Conservation (phyloP, 129 eudicot genomes). For the Chrysanthemum seticuspe region DNA sequence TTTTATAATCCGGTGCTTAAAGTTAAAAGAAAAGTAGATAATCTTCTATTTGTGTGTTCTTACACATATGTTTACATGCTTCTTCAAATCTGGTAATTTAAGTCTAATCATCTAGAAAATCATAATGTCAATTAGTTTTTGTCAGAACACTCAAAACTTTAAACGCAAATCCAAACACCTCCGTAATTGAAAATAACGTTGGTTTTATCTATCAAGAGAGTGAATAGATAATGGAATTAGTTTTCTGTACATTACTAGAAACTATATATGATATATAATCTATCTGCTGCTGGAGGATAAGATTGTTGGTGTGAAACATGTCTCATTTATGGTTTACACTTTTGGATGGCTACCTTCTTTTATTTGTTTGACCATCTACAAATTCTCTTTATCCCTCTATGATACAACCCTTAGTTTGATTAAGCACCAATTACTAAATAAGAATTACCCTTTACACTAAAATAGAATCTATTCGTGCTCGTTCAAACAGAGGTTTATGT, state of each 20-base stretch:
- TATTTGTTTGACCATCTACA: background rate
- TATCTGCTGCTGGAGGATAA: too few relatives aligned
- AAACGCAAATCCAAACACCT: background rate
- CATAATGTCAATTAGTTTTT: background rate
- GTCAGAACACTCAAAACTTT: background rate
- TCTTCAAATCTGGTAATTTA: background rate
- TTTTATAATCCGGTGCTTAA: background rate
- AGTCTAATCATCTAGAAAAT: background rate
- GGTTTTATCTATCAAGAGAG: slow-evolving; percentile 15
- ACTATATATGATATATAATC: background rate
- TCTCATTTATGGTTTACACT: too few relatives aligned
- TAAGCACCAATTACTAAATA: background rate
- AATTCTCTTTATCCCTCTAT: background rate
- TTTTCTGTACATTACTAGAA: background rate
- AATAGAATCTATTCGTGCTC: too few relatives aligned
- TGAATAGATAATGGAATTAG: slow-evolving; percentile 1
- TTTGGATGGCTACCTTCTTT: too few relatives aligned
- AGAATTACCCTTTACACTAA: slow-evolving; percentile 3
- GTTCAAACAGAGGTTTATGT: too few relatives aligned
- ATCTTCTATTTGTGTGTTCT: background rate
- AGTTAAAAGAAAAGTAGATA: background rate
- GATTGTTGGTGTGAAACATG: too few relatives aligned
- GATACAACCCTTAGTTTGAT: slow-evolving; percentile 9
- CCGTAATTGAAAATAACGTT: background rate
- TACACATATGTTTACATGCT: slow-evolving; percentile 3